Conservation (phyloP, 148 eudicot genomes). For the Rhododendron ovatum region DNA sequence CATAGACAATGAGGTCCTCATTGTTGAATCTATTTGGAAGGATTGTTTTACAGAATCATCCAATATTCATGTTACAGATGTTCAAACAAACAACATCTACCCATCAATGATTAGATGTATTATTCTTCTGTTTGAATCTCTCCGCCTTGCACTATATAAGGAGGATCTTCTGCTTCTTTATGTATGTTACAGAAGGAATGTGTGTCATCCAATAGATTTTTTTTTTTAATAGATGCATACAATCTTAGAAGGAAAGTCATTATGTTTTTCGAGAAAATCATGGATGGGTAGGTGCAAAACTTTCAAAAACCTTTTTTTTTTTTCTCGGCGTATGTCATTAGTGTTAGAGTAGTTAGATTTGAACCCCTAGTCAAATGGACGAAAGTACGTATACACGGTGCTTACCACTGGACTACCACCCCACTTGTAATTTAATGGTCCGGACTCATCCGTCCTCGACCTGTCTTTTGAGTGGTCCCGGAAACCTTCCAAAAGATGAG, state of each 20-base stretch:
- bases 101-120: too few relatives aligned
- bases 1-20: too few relatives aligned
- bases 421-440: not conserved
- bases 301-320: not conserved
- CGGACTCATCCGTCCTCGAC: not conserved
- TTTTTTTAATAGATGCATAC: not conserved
- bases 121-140: too few relatives aligned
- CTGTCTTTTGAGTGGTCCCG: not conserved
- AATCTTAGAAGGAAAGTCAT: not conserved
- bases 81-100: too few relatives aligned
- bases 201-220: not conserved
- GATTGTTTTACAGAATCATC: too few relatives aligned
- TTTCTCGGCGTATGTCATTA: not conserved
- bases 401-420: not conserved
- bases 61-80: too few relatives aligned
- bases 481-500: not conserved
- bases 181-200: not conserved
- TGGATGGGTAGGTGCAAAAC: not conserved
- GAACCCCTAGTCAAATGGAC: not conserved
- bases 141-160: not conserved
- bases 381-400: not conserved
- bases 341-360: too few relatives aligned
- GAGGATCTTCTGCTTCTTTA: too few relatives aligned
- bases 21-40: too few relatives aligned
- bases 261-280: not conserved